Evolutionary conservation across 768 basidiomycete genomes (phyloP).

Genomic region (Russula virescens): DNA sequence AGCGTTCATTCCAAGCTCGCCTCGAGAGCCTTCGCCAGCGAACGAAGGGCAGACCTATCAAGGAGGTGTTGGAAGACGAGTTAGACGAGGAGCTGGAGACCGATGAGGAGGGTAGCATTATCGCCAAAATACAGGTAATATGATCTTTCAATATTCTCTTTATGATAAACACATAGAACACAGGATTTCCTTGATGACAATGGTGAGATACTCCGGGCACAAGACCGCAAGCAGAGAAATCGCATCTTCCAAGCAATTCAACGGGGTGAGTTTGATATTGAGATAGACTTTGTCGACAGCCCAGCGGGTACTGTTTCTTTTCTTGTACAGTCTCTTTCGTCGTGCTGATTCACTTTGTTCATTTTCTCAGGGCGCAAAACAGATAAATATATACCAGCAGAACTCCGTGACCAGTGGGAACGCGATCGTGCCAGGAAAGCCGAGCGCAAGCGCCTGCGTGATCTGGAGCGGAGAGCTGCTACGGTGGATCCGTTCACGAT

Average conservation of each 20-base stretch:
- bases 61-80: conserved; percentile 20
- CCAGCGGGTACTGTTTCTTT: conserved; percentile 50
- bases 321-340: background rate
- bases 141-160: conserved; percentile 9
- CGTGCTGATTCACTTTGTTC: background rate
- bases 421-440: conserved; percentile 83
- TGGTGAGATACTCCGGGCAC: conserved; percentile 40
- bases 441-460: conserved; percentile 59
- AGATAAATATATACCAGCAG: conserved; percentile 42
- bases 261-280: conserved; percentile 43
- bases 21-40: conserved; percentile 32
- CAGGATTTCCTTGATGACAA: conserved; percentile 46
- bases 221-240: conserved; percentile 47
- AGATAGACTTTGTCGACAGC: conserved; percentile 31
- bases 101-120: conserved; percentile 34
- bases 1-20: conserved; percentile 34
- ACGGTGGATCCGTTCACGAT: conserved; percentile 57
- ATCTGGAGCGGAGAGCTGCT: conserved; percentile 45
- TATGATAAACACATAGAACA: background rate
- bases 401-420: conserved; percentile 67
- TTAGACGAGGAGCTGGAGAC: conserved; percentile 1
- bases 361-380: conserved; percentile 41
- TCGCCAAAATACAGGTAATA: conserved; percentile 26
- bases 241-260: conserved; percentile 53
- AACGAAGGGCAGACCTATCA: conserved; percentile 22